Base-by-base conservation (phyloP, 306 rosid species). In the Datisca glomerata region DNA sequence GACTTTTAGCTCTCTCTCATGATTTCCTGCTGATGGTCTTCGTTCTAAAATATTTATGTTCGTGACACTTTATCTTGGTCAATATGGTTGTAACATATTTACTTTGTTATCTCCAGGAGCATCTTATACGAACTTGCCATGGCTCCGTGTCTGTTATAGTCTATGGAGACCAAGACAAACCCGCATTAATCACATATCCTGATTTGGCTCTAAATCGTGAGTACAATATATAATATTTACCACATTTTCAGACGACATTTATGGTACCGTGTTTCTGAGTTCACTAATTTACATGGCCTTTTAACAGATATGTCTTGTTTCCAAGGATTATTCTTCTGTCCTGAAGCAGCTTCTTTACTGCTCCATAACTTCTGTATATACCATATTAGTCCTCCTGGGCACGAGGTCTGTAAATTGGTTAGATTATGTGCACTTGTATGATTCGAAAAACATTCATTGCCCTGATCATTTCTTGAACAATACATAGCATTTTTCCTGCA, bases 281-380 rank as follows among this genome's bases (percentile, higher is more conserved):
- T 28, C n/a, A 52, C 11, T 55, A 34, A 32, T 5, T 62, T 41
- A 5, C 24, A 8, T 22, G 29, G 24, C 31, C 4, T 7, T 25
- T 27, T 72, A 60, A 55, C 84, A 86, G 96, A 81, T 56, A 49
- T 78, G 75, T 86, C 92, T 18, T 86, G 96, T 63, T 86, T 86
- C 73, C 96, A 81, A 75, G 96, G 96, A 66, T 64, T 86, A 49
- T 78, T 86, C 72, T 86, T 86, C 53, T 81, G 82, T 64, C 92
- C 94, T 0, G 96, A 86, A 70, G 96, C 84, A 0, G 86, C 92
- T 68, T 86, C 96, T 40, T 71, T 86, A 73, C 69, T 86, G 49
- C 96, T 81, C 54, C 94, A 86, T 69, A 86, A 86, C 81, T 86
- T 86, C 53, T 86, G 96, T 72, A 75, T 86, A 56, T 86, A 86